phyloP scores from a whole-genome alignment of 805 yeast genomes.

The Starmera dryadoides region DNA sequence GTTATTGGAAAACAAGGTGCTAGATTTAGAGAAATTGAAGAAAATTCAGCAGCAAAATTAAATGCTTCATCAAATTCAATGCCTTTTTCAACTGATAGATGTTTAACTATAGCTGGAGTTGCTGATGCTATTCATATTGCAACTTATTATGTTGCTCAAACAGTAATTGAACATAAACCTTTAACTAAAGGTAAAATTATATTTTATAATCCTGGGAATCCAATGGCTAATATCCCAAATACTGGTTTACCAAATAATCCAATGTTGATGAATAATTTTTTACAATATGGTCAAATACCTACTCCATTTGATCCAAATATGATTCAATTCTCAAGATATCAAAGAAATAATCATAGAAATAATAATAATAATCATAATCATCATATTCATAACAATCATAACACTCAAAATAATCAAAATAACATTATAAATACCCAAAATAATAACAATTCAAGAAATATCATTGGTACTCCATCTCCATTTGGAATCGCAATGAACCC shows the following conservation, averaged over 20 bases:
- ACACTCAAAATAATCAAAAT: background rate
- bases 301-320: background rate
- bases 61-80: slow-evolving; percentile 66
- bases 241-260: slow-evolving; percentile 11
- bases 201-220: slow-evolving; percentile 44
- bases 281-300: slow-evolving; percentile 3
- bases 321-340: background rate
- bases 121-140: slow-evolving; percentile 88
- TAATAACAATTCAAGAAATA: background rate
- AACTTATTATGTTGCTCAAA: slow-evolving; percentile 63
- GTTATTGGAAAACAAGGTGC: slow-evolving; percentile 74
- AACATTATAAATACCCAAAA: background rate
- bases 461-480: background rate
- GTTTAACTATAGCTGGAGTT: slow-evolving; percentile 65
- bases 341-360: too few relatives aligned
- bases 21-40: slow-evolving; percentile 75
- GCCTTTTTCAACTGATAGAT: slow-evolving; percentile 73
- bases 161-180: slow-evolving; percentile 50
- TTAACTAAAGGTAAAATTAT: slow-evolving; percentile 46
- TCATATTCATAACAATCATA: background rate
- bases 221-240: too few relatives aligned
- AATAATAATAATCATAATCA: too few relatives aligned
- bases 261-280: slow-evolving; percentile 3
- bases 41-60: slow-evolving; percentile 68
- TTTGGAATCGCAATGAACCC: slow-evolving; percentile 1